Evolutionary conservation across 2,329 filamentous ascomycete genomes (phyloP), one percentile per base, ranked within the genome.

Genomic region (Cercospora nicotianae): DNA sequence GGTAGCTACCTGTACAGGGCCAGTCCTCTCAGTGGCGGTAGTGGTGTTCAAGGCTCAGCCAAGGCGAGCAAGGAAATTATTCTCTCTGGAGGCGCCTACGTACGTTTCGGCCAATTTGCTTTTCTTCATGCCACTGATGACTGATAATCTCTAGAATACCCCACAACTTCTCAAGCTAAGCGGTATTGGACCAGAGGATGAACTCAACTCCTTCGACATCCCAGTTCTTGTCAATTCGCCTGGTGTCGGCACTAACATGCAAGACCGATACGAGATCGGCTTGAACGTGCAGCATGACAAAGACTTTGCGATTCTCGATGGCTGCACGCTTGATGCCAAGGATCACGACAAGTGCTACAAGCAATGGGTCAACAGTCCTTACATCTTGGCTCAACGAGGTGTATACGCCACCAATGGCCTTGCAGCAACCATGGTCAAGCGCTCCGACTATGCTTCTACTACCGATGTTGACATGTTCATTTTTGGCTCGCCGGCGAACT

Each of bases 91-190:
- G 88, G 88, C n/a, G 83, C 86, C 1, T 90, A 86, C 77, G 48
- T 53, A n/a, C 13, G 48, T 30, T 6, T 8, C 23, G 26, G 10
- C 23, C 12, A 28, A 3, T 13, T 16, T 13, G 3, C 5, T 18
- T 13, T 0, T 16, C 5, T 28, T 13, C 16, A 20, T 53, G 13
- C 23, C 5, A 30, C 7, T 28, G 20, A 4, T 10, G 10, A 8
- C 48, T 53, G 48, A 53, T 13, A 30, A 9, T 8, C 30, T 1
- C 12, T 7, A 53, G 48, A 88, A 90, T 78, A 85, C 85, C 1
- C 87, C 88, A 8, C 88, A 91, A 76, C 78, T 91, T 3, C 84
- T 91, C 16, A 87, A 89, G 79, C 83, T 90, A 1, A 86, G 83
- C 62, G 89, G 89, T n/a, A 83, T 91, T 36, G 89, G 89, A 0